These are phyloP conservation scores for Coniochaeta sp. DNA, from an alignment of 2,329 filamentous ascomycete species.

Conservation along the genomic window DNA sequence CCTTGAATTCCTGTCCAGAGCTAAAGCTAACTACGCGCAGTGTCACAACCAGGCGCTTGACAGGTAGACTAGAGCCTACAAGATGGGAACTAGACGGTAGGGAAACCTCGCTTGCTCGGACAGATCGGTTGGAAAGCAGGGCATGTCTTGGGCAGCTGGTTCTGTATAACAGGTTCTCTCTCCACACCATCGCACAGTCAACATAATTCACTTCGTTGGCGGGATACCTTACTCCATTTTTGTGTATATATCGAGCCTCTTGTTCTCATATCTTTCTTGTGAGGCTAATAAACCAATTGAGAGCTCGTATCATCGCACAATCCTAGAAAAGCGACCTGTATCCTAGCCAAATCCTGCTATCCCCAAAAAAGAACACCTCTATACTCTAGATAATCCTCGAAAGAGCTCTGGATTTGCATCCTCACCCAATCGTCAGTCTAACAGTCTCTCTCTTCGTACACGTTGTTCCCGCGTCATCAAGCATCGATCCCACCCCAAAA, in stretches of 20 bases:
- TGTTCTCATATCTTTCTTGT: not conserved
- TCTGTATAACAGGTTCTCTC: not conserved
- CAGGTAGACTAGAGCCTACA: conserved; percentile 29
- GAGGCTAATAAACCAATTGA: not conserved
- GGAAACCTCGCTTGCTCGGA: not conserved
- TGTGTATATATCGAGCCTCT: not conserved
- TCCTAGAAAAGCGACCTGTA: not conserved
- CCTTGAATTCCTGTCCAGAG: not conserved
- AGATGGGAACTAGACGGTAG: not conserved
- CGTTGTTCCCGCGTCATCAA: not conserved
- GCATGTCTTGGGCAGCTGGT: not conserved
- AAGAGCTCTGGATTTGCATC: not conserved
- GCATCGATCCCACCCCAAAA: not conserved
- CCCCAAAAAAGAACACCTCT: not conserved
- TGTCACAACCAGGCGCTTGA: conserved; percentile 54
- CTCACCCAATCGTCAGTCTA: not conserved
- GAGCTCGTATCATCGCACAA: not conserved
- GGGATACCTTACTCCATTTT: not conserved
- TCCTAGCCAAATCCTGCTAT: not conserved
- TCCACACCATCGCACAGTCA: not conserved
- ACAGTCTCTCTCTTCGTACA: not conserved
- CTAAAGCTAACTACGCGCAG: conserved; percentile 21
- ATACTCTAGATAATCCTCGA: not conserved
- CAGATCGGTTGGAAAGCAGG: not conserved
- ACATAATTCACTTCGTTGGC: not conserved